Evolutionary conservation across 768 basidiomycete genomes (phyloP).

Genomic region (Strobilomyces dryophilus): DNA sequence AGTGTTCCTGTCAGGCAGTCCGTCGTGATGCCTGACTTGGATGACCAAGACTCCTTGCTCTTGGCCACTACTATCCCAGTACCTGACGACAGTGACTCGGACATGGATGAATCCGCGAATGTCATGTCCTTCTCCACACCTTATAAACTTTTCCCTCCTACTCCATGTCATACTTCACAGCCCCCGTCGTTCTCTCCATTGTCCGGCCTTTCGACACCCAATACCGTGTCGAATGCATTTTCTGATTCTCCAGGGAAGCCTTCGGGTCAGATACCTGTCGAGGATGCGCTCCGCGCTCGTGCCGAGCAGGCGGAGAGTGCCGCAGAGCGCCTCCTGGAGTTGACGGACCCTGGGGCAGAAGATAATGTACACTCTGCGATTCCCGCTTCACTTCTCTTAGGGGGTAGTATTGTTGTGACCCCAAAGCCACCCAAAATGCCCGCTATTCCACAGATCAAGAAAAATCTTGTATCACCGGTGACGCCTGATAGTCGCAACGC

Average conservation of each 20-base stretch:
- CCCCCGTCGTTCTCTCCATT: slow-evolving; percentile 51
- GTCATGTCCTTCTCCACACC: slow-evolving; percentile 71
- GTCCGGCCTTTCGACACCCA: slow-evolving; percentile 47
- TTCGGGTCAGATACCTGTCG: slow-evolving; percentile 51
- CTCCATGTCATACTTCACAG: slow-evolving; percentile 37
- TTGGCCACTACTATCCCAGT: slow-evolving; percentile 71
- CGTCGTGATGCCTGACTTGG: slow-evolving; percentile 37
- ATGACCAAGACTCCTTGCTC: slow-evolving; percentile 59
- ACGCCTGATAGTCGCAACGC: slow-evolving; percentile 63
- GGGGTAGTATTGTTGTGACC: slow-evolving; percentile 34
- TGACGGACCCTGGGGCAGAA: slow-evolving; percentile 77
- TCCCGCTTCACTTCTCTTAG: slow-evolving; percentile 50
- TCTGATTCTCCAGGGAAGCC: slow-evolving; percentile 50
- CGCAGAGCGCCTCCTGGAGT: slow-evolving; percentile 81
- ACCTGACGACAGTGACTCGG: slow-evolving; percentile 71
- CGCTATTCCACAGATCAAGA: slow-evolving; percentile 31
- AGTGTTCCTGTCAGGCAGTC: slow-evolving; percentile 43
- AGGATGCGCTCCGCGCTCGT: slow-evolving; percentile 81
- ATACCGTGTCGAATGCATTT: slow-evolving; percentile 53
- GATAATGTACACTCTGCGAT: slow-evolving; percentile 47
- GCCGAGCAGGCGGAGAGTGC: slow-evolving; percentile 94
- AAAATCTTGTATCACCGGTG: slow-evolving; percentile 39
- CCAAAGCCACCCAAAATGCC: slow-evolving; percentile 38
- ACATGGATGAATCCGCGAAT: slow-evolving; percentile 52
- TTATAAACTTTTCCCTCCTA: slow-evolving; percentile 46